These are phyloP conservation scores for Aureobasidium namibiae DNA, from an alignment of 2,329 filamentous ascomycete species.

Conservation along the genomic window DNA sequence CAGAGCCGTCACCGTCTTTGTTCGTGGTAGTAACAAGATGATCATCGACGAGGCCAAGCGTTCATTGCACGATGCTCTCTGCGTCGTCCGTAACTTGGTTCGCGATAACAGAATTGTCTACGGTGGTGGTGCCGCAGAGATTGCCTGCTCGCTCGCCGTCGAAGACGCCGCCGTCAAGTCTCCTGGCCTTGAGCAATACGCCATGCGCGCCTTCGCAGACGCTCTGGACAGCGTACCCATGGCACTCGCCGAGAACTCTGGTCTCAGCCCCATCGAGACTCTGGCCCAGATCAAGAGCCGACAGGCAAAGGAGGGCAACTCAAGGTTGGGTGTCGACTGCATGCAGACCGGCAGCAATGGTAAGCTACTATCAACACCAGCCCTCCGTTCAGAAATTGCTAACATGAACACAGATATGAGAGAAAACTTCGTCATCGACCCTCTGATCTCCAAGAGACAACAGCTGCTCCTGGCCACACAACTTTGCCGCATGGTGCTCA, in stretches of 20 bases:
- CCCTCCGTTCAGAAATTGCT: background rate
- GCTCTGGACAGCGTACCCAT: constrained; percentile 89
- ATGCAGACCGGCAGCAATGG: constrained; percentile 89
- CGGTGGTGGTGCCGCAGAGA: constrained; percentile 91
- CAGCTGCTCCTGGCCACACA: constrained; percentile 94
- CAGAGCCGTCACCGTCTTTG: constrained; percentile 89
- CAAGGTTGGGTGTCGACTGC: constrained; percentile 86
- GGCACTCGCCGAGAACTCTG: constrained; percentile 95
- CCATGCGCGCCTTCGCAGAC: constrained; percentile 95
- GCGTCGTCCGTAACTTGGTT: constrained; percentile 93
- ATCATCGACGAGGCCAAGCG: constrained; percentile 99
- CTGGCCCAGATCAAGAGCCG: constrained; percentile 91
- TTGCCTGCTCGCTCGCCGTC: constrained; percentile 91
- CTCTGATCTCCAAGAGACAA: constrained; percentile 94
- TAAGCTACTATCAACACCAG: constrained; percentile 30
- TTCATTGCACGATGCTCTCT: constrained; percentile 93
- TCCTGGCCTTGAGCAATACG: constrained; percentile 95
- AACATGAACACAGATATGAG: constrained; percentile 63
- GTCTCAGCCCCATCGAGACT: constrained; percentile 90
- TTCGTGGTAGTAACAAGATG: constrained; percentile 99
- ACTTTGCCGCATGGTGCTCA: constrained; percentile 94
- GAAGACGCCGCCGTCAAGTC: constrained; percentile 87
- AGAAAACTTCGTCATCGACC: constrained; percentile 96
- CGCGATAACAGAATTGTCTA: constrained; percentile 96
- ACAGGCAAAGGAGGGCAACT: constrained; percentile 79